These are phyloP conservation scores for Hypoxylon sp. DNA, from an alignment of 2,329 filamentous ascomycete species.

Conservation along the genomic window DNA sequence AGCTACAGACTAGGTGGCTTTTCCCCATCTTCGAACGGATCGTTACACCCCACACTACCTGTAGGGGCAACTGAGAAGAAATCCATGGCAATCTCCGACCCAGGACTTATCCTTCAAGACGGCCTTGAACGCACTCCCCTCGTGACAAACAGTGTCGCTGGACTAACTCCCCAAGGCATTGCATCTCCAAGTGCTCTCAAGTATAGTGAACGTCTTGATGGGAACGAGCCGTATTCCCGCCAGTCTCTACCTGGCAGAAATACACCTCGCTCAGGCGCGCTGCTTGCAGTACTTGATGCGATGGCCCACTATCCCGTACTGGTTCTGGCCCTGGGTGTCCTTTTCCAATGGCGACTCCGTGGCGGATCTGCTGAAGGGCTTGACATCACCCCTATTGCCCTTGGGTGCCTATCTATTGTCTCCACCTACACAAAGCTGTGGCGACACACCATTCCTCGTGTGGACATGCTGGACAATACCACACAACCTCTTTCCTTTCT, in stretches of 20 bases:
- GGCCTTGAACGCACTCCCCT: neutral
- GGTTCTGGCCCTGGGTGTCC: neutral
- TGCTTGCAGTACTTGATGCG: neutral
- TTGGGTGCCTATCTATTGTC: slow-evolving; percentile 5
- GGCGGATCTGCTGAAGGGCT: neutral
- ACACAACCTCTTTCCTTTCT: slow-evolving; percentile 32
- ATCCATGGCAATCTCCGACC: neutral
- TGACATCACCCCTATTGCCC: neutral
- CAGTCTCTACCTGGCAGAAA: neutral
- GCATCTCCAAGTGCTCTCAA: neutral
- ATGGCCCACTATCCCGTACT: neutral
- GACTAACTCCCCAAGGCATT: neutral
- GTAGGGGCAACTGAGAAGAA: neutral
- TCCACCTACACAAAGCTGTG: slow-evolving; percentile 4
- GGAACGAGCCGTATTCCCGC: neutral
- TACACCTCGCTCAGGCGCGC: neutral
- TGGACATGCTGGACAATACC: slow-evolving; percentile 22
- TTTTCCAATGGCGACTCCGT: neutral
- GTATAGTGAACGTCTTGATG: neutral
- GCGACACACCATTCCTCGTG: slow-evolving; percentile 17
- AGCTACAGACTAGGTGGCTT: neutral
- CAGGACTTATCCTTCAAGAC: neutral
- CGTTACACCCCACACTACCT: neutral
- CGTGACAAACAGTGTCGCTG: neutral
- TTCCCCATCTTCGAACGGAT: neutral